Base-by-base conservation (phyloP, 2,329 filamentous ascomycete species). In the Alternaria gaisen region DNA sequence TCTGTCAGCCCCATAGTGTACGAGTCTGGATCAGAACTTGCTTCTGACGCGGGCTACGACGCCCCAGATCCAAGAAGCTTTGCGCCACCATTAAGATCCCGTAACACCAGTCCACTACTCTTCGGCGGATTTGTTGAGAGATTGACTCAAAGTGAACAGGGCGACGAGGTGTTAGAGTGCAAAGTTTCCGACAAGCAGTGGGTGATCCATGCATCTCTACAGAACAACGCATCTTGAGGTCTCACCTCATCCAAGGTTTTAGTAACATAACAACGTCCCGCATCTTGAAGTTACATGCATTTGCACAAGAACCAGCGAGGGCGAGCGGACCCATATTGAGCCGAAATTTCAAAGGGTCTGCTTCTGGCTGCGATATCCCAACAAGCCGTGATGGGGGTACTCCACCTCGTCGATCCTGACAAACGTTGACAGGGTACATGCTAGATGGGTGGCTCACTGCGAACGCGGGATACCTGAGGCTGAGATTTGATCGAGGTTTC, bases 171-270 rank as follows among this genome's bases (percentile, higher is more conserved):
- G 47, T 41, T 54, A 40, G 56, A 65, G 44, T 38, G 41, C 47
- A 66, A 61, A 54, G 61, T 53, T 40, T 66, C 65, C 55, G 67
- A 65, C 54, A 59, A 64, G 56, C 48, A 52, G 36, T 66, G 58
- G 44, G 65, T 71, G 68, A 71, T 60, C 67, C 68, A 69, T 54
- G 67, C 64, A 16, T 72, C 65, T 56, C 56, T 74, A 44, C 61
- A 63, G 44, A 71, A 73, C 66, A 70, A 74, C 60, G 65, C 63
- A 64, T 73, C 68, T 53, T 63, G 42, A 52, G 61, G 59, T 56
- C 48, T 52, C 24, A 50, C 48, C 22, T 52, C 51, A 28, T 58
- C 56, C 41, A 48, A 51, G 44, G 54, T 63, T 63, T 51, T 43
- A 60, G 60, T 66, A 54, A 60, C 41, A 60, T 64, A 57, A 61